Conservation (phyloP, 805 yeast genomes). For the Wickerhamomyces bovis region DNA sequence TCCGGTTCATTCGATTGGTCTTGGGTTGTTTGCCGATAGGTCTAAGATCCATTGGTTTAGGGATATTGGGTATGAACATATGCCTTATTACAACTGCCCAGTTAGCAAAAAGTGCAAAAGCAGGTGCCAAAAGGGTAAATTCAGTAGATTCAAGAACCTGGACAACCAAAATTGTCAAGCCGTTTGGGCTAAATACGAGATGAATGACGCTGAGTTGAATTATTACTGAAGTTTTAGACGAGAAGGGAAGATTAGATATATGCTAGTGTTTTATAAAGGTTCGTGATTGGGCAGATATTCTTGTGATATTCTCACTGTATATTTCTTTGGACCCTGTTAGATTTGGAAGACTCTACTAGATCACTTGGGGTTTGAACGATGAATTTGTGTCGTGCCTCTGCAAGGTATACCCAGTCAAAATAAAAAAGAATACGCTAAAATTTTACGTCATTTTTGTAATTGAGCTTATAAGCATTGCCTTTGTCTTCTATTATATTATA, state of each 20-base stretch:
- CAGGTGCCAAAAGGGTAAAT: constrained; percentile 49
- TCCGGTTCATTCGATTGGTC: constrained; percentile 77
- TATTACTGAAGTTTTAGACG: constrained; percentile 14
- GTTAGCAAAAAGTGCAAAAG: constrained; percentile 40
- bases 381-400: too few relatives aligned
- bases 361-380: too few relatives aligned
- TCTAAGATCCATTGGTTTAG: constrained; percentile 77
- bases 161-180: constrained; percentile 70
- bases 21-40: constrained; percentile 66
- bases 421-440: too few relatives aligned
- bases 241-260: constrained; percentile 1
- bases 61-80: constrained; percentile 73
- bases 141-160: constrained; percentile 45
- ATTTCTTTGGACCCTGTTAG: too few relatives aligned
- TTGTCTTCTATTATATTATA: too few relatives aligned
- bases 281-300: too few relatives aligned
- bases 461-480: too few relatives aligned
- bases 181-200: constrained; percentile 53
- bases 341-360: too few relatives aligned
- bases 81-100: constrained; percentile 77
- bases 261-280: too few relatives aligned
- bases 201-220: constrained; percentile 26
- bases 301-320: too few relatives aligned
- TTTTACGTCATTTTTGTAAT: too few relatives aligned
- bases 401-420: too few relatives aligned